phyloP scores from a whole-genome alignment of 257 asterid species.

The Penstemon newberryi region DNA sequence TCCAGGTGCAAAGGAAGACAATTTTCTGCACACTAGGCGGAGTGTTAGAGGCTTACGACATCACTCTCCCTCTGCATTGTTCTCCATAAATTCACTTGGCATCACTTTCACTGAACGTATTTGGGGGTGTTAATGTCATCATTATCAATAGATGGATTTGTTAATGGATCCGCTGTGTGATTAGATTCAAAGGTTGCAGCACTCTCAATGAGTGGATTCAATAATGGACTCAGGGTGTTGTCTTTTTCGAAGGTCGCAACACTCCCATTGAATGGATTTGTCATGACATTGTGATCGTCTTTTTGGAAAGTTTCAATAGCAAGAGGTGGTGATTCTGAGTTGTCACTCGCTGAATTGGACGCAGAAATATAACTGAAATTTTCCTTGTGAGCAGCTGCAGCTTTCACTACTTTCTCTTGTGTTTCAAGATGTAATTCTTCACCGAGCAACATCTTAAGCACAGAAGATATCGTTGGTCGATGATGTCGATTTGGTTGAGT shows the following conservation, averaged over 20 bases:
- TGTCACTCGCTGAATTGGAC: background rate
- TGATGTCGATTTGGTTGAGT: background rate
- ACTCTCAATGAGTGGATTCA: too few relatives aligned
- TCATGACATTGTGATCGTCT: too few relatives aligned
- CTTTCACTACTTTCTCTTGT: background rate
- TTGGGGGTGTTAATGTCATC: too few relatives aligned
- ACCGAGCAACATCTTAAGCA: constrained; percentile 13
- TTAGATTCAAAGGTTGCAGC: too few relatives aligned
- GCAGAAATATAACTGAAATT: background rate
- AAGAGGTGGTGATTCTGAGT: background rate
- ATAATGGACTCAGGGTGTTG: background rate
- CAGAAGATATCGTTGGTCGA: constrained; percentile 17
- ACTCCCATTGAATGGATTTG: too few relatives aligned
- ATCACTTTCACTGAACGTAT: too few relatives aligned
- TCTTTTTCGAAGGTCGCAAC: constrained; percentile 1
- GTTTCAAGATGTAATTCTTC: background rate
- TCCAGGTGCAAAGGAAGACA: too few relatives aligned
- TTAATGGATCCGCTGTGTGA: too few relatives aligned
- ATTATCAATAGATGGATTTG: too few relatives aligned
- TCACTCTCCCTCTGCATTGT: background rate
- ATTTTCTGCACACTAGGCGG: too few relatives aligned
- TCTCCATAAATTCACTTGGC: background rate
- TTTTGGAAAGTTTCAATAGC: background rate
- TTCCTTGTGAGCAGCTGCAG: background rate
- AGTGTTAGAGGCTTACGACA: background rate